Conservation (phyloP, 73 alveolate species). For the Urostyla sp. region DNA sequence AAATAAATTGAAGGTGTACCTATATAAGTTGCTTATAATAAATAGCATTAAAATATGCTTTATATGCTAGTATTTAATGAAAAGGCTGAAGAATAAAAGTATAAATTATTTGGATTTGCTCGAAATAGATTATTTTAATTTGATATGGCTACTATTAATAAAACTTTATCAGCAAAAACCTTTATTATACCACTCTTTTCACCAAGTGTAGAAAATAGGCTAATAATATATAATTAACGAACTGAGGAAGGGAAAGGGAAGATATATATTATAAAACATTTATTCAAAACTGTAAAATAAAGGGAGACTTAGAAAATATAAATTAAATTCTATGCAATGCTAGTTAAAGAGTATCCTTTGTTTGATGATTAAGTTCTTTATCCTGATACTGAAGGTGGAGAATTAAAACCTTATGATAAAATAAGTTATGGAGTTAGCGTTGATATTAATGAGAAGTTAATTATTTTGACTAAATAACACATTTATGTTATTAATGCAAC, state of each 20-base stretch:
- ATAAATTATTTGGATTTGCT: no score
- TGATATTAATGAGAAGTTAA: neutral
- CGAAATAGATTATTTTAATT: no score
- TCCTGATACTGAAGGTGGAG: no score
- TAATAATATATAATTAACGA: neutral
- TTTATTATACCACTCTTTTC: neutral
- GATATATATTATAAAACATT: neutral
- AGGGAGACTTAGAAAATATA: neutral
- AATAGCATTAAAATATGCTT: slow-evolving; percentile 6
- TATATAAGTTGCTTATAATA: neutral
- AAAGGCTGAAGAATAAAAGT: neutral
- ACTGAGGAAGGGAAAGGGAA: neutral
- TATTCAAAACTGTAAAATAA: neutral
- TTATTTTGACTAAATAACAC: neutral
- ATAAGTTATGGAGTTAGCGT: no score
- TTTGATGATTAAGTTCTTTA: no score
- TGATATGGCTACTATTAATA: no score
- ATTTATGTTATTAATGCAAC: neutral
- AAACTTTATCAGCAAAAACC: no score
- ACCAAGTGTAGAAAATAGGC: neutral
- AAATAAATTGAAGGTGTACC: neutral
- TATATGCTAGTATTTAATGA: neutral
- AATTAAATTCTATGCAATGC: neutral
- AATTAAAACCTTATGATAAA: no score
- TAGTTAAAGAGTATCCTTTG: no score